Conservation (phyloP, 163 green algal species). For the Scenedesmus sp. region DNA sequence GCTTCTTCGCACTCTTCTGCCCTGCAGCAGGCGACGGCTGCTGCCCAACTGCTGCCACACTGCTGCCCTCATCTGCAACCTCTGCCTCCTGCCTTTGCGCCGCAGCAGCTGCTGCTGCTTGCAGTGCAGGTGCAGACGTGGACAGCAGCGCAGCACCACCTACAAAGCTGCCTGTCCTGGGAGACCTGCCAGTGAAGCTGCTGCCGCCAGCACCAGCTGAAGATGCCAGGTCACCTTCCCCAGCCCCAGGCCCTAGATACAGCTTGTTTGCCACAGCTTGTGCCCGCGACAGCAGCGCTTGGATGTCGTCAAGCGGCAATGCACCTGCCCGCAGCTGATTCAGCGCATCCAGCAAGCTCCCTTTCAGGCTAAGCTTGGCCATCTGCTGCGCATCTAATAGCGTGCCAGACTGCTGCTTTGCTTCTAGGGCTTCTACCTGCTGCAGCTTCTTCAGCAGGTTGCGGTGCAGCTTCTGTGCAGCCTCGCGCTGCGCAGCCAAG, state of each 20-base stretch:
- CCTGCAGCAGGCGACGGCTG: not conserved
- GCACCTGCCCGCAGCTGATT: slow-evolving; percentile 60
- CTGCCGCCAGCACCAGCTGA: not conserved
- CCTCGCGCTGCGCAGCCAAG: slow-evolving; percentile 51
- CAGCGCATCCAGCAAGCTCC: slow-evolving; percentile 60
- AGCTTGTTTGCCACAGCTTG: slow-evolving; percentile 56
- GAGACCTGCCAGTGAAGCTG: not conserved
- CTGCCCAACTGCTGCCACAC: not conserved
- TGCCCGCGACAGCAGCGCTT: slow-evolving; percentile 55
- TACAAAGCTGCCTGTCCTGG: not conserved
- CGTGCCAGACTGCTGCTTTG: slow-evolving; percentile 31
- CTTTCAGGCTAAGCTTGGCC: slow-evolving; percentile 74
- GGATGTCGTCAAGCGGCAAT: slow-evolving; percentile 61
- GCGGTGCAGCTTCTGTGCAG: slow-evolving; percentile 50
- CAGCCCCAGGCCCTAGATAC: not conserved
- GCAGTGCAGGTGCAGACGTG: not conserved
- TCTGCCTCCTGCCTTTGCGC: no score
- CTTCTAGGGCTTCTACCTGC: slow-evolving; percentile 75
- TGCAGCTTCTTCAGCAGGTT: slow-evolving; percentile 85
- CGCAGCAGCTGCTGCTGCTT: slow-evolving; percentile 1
- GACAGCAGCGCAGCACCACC: not conserved
- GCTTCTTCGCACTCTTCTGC: slow-evolving; percentile 40
- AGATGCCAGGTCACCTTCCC: not conserved
- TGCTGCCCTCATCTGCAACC: not conserved
- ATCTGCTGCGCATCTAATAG: slow-evolving; percentile 82